Evolutionary conservation across 805 yeast species (phyloP), one percentile per base, ranked within the genome.

Genomic region (Limtongia smithiae): DNA sequence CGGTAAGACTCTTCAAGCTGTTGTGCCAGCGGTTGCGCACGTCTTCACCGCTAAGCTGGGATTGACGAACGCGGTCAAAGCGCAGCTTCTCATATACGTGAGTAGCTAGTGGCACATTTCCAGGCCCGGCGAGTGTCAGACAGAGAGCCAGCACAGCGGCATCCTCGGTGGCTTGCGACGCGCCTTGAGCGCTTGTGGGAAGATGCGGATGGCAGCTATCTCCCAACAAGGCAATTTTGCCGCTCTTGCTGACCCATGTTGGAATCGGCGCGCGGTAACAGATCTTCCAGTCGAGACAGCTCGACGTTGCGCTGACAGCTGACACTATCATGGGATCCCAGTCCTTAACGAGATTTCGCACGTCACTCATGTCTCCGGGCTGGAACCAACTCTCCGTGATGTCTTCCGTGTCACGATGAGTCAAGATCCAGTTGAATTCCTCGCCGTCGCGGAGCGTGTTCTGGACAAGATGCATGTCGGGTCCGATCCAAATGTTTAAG

Each of bases 21-120:
- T 40, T 40, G 25, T 40, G 44, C 44, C 44, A 40, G 37, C 44
- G 44, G 28, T 40, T 40, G 35, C 44, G 44, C 11, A 40, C 44
- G 17, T 40, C 44, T 30, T 40, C 44, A 14, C 44, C 44, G 12
- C 22, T 11, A 30, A 40, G 44, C 17, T 40, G 44, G 18, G 44
- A 15, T 24, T 40, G 44, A 9, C 44, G 24, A 12, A 40, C 44
- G 5, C 44, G 44, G 17, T 30, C 44, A 21, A 40, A 40, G 5
- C 44, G 35, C 15, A 40, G 44, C 25, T 18, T n/a, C 44, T 40
- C 44, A 20, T 40, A 40, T 5, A 40, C 44, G 4, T 18, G 44
- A 8, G 37, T 31, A 17, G 44, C 44, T 7, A 40, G 28, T 20
- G 44, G 44, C 25, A 40, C 44, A 5, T 40, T 30, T 6, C 36